These are phyloP conservation scores for Suhomyces atakaporum DNA, from an alignment of 1,139 yeast genomes.

Conservation along the genomic window DNA sequence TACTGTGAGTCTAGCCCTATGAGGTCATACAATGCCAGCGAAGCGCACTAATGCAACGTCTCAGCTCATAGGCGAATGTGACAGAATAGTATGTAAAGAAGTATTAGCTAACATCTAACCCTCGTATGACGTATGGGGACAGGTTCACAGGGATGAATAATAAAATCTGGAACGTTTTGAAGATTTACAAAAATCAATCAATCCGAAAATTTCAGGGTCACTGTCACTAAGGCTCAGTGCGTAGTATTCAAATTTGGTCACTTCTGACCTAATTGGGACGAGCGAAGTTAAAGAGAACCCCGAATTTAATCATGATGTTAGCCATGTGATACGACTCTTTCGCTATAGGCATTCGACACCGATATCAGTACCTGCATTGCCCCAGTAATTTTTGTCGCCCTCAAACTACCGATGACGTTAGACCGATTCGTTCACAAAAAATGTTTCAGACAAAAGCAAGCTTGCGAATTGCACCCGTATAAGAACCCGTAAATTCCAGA, in stretches of 20 bases:
- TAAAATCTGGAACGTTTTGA: too few species aligned
- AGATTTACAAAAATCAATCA: too few species aligned
- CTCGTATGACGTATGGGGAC: background rate
- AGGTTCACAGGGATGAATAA: background rate
- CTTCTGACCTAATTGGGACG: background rate
- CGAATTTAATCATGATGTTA: too few species aligned
- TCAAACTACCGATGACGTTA: background rate
- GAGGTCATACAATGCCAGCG: constrained; percentile 1
- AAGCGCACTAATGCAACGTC: background rate
- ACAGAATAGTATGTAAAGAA: background rate
- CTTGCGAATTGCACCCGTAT: constrained; percentile 2
- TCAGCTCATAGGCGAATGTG: background rate
- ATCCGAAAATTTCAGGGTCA: too few species aligned
- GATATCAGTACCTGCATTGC: background rate
- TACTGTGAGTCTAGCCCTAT: background rate
- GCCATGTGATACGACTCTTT: too few species aligned
- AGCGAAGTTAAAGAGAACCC: too few species aligned
- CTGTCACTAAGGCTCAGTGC: too few species aligned
- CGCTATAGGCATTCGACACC: background rate
- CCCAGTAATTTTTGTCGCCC: background rate
- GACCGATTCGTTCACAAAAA: background rate
- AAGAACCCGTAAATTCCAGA: too few species aligned
- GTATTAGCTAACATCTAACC: background rate
- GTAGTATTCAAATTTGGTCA: background rate
- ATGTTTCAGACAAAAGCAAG: constrained; percentile 1